Evolutionary conservation across 805 yeast species (phyloP).

Genomic region (Ogataea populi-albae): DNA sequence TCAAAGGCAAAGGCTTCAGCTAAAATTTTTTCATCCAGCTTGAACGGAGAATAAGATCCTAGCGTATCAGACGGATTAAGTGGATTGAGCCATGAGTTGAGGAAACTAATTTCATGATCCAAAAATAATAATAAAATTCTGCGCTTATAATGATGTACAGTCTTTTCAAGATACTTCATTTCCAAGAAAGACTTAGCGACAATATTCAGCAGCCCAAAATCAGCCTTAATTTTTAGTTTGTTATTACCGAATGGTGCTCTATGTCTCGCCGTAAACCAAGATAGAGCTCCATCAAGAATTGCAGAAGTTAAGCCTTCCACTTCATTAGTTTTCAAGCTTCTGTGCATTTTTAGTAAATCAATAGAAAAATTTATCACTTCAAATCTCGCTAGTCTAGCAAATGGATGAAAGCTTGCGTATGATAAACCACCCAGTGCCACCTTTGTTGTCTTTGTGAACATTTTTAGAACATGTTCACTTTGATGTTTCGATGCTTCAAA

Average conservation of each 20-base stretch:
- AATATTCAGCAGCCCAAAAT: slow-evolving; percentile 55
- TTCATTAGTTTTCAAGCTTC: slow-evolving; percentile 45
- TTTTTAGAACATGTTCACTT: slow-evolving; percentile 63
- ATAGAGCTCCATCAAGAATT: slow-evolving; percentile 63
- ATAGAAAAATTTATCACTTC: slow-evolving; percentile 69
- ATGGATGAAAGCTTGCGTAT: slow-evolving; percentile 77
- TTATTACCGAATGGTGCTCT: slow-evolving; percentile 86
- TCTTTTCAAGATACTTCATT: slow-evolving; percentile 21
- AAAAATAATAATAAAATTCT: slow-evolving; percentile 59
- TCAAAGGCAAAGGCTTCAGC: slow-evolving; percentile 59
- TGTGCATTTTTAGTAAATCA: slow-evolving; percentile 58
- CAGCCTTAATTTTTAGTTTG: slow-evolving; percentile 65
- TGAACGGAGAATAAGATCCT: slow-evolving; percentile 35
- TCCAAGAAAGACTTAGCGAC: slow-evolving; percentile 37
- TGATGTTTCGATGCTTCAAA: slow-evolving; percentile 77
- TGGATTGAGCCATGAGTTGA: slow-evolving; percentile 77
- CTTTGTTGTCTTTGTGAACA: slow-evolving; percentile 60
- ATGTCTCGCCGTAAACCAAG: slow-evolving; percentile 70
- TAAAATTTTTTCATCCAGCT: slow-evolving; percentile 42
- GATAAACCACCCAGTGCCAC: slow-evolving; percentile 51
- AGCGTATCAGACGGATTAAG: slow-evolving; percentile 41
- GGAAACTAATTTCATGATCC: slow-evolving; percentile 68
- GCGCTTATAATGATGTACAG: slow-evolving; percentile 46
- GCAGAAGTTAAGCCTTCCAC: slow-evolving; percentile 43
- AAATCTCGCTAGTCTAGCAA: slow-evolving; percentile 70